Base-by-base conservation (phyloP, 768 basidiomycete genomes). In the Udeniomyces megalosporus region DNA sequence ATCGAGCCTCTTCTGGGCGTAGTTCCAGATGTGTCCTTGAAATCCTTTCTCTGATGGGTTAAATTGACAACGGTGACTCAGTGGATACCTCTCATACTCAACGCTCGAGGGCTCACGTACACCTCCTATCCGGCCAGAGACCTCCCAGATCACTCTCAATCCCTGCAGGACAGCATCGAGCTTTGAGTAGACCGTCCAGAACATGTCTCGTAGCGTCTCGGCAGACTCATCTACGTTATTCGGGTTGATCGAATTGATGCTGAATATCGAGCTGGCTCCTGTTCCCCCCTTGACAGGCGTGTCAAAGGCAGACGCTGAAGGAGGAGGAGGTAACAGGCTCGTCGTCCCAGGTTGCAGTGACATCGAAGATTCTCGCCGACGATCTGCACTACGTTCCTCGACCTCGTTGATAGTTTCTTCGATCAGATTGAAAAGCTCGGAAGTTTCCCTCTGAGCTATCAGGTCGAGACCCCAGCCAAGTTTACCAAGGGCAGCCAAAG, bases 141-240 rank as follows among this genome's bases (percentile, higher is more conserved):
- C 85, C 72, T 99, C 95, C 66, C 84, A 90, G 3, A 91, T 80
- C 4, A 95, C 84, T 57, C 91, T 78, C 65, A 95, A 76, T 11
- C 92, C 88, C 71, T 99, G 92, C 15, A 85, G 79, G 22, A 97
- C 86, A 32, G 95, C 95, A 70, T 91, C 85, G 51, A 99, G 70
- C 73, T 99, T 97, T 17, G 90, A 95, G 71, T 89, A 99, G 17
- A 93, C 71, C 2, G 93, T 95, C 93, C 93, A 97, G 73, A 97
- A 97, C 38, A 99, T 78, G 72, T 97, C 95, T 64, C 77, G 80
- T 58, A 99, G 72, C 15, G 86, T 85, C 69, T 93, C 90, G 64
- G 88, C 86, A 68, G 95, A 87, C 20, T 78, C 76, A 34, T 81
- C 79, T 66, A 83, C 85, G 0, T 82, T 32, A 17, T 22, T 28